Evolutionary conservation across 495 filamentous ascomycete genomes (phyloP).

Genomic region (Lichenothelia convexa): DNA sequence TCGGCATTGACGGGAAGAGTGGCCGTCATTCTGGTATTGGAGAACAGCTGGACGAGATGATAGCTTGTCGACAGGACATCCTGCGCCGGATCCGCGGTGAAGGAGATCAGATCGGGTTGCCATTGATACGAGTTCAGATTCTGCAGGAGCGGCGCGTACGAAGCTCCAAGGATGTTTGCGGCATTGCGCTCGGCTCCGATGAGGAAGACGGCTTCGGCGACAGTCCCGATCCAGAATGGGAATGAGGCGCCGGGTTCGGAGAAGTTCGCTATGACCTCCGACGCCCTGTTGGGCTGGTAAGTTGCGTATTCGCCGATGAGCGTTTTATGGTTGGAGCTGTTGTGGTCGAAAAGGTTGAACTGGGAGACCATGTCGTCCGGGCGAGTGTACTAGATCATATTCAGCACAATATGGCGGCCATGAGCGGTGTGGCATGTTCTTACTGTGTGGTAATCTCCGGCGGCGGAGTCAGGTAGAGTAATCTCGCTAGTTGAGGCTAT

Average conservation of each 20-base stretch:
- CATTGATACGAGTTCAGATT: conserved; percentile 21
- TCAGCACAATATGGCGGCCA: background rate
- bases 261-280: conserved; percentile 29
- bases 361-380: conserved; percentile 30
- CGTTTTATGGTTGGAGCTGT: conserved; percentile 8
- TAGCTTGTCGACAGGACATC: conserved; percentile 24
- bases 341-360: conserved; percentile 39
- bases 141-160: conserved; percentile 17
- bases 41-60: no score
- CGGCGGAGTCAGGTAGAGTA: conserved; percentile 3
- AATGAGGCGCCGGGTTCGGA: conserved; percentile 9
- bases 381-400: conserved; percentile 24
- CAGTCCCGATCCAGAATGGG: conserved; percentile 36
- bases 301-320: conserved; percentile 23
- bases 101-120: conserved; percentile 19
- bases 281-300: conserved; percentile 29
- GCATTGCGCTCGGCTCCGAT: conserved; percentile 50
- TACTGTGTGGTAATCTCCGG: conserved; percentile 21
- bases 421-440: conserved; percentile 29
- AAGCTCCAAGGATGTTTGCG: conserved; percentile 26
- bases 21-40: conserved; percentile 33
- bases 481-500: conserved; percentile 17
- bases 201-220: conserved; percentile 48
- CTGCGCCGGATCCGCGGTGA: conserved; percentile 13
- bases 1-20: conserved; percentile 28